Base-by-base conservation (phyloP, 1,284 basidiomycete species). In the Malassezia cuniculi region DNA sequence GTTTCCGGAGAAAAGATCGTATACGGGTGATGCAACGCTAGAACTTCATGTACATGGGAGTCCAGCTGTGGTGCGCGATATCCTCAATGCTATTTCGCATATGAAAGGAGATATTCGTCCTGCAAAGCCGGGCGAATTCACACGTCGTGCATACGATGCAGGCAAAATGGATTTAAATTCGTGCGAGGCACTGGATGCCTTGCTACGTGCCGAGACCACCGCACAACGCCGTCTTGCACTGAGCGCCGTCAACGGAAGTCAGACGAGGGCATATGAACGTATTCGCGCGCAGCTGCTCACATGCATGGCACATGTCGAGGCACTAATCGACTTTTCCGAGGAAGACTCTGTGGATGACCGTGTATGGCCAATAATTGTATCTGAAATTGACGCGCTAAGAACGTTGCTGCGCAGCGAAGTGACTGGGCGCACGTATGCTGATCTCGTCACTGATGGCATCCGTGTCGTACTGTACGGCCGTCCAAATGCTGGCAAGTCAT, bases 21-120 rank as follows among this genome's bases (percentile, higher is more conserved):
- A 81, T 57, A 87, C 85, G 0, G 79, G 78, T 0, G 79, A 85
- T 58, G 78, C 81, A 31, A 78, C 79, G n/a, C 60, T 90, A 5
- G 85, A 90, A 61, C 68, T 90, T 24, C 85, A 90, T 65, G 70
- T 84, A 19, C 85, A 90, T 61, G 86, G 84, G n/a, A 82, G 83
- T 1, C 73, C 78, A 5, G 82, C 85, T 1, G 74, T 86, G 24
- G 73, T 85, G 46, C 69, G 77, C 3, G 76, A 81, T 3, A 70
- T 83, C 8, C 73, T 87, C 15, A 57, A 67, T 3, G 76, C 80
- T 1, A 70, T 87, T 6, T 74, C 78, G 0, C 35, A 50, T 1
- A 9, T 15, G 3, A 14, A 10, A 6, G 14, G 17, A 2, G 10
- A 19, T 7, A 10, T 55, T 4, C 76, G 85, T 6, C 78, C 79